Conservation (phyloP, 768 basidiomycete species). For the Pulveroboletus sp. region DNA sequence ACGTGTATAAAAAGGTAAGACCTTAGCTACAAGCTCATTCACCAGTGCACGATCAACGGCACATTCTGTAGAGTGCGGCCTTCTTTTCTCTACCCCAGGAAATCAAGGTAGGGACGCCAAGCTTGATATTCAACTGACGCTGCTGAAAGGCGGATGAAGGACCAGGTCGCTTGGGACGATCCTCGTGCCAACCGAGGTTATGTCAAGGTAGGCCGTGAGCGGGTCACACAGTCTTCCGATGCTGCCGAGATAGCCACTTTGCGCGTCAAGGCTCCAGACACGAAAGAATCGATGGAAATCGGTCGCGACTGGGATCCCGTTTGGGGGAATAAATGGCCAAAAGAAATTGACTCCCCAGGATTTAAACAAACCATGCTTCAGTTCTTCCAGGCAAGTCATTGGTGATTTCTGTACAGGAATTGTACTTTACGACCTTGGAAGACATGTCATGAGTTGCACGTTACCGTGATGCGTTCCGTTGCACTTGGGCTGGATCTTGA, state of each 20-base stretch:
- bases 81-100: constrained; percentile 68
- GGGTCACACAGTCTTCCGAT: constrained; percentile 70
- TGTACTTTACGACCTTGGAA: constrained; percentile 26
- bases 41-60: background rate
- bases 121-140: background rate
- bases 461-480: constrained; percentile 77
- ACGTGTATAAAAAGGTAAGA: constrained; percentile 61
- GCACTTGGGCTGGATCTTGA: constrained; percentile 73
- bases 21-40: constrained; percentile 1
- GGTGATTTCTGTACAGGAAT: background rate
- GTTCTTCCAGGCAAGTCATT: constrained; percentile 58
- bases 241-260: constrained; percentile 67
- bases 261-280: constrained; percentile 73
- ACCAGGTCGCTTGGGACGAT: constrained; percentile 73
- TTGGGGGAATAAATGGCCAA: constrained; percentile 82
- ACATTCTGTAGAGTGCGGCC: constrained; percentile 53
- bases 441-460: constrained; percentile 74
- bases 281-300: constrained; percentile 86
- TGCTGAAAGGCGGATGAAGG: constrained; percentile 32
- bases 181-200: constrained; percentile 85
- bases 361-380: constrained; percentile 72
- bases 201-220: constrained; percentile 75
- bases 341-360: constrained; percentile 51
- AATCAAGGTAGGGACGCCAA: constrained; percentile 43
- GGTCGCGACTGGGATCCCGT: constrained; percentile 75